A percentile compares a stretch with the other conserved stretches of the same genome.
Conservation (phyloP, 1,284 basidiomycete genomes). For the Phlebopus sp. region DNA sequence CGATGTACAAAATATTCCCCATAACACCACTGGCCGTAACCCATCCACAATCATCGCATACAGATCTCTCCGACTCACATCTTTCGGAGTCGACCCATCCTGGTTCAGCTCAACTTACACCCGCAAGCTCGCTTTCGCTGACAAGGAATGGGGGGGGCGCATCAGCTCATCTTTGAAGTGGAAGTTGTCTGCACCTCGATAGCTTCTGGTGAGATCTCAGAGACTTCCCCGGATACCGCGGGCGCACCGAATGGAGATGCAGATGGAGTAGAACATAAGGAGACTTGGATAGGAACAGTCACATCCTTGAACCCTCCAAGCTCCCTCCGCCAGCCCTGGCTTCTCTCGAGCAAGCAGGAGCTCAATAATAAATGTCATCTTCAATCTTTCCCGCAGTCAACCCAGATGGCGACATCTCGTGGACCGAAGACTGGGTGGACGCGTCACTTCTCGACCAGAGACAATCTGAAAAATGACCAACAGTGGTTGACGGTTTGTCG, state of each 20-base stretch:
- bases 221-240: too few relatives aligned
- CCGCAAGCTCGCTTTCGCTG: slow-evolving; percentile 30
- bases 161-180: slow-evolving; percentile 21
- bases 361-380: too few relatives aligned
- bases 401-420: too few relatives aligned
- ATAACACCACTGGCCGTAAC: slow-evolving; percentile 14
- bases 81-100: slow-evolving; percentile 34
- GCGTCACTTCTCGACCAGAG: too few relatives aligned
- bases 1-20: slow-evolving; percentile 16
- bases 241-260: too few relatives aligned
- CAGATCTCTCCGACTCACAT: slow-evolving; percentile 31
- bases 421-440: too few relatives aligned
- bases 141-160: slow-evolving; percentile 33
- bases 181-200: slow-evolving; percentile 30
- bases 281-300: slow-evolving; percentile 33
- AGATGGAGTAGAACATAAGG: too few relatives aligned
- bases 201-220: too few relatives aligned
- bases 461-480: too few relatives aligned
- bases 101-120: slow-evolving; percentile 36
- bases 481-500: too few relatives aligned
- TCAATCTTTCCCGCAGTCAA: too few relatives aligned
- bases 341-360: slow-evolving; percentile 15
- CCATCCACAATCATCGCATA: slow-evolving; percentile 23
- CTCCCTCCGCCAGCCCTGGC: slow-evolving; percentile 12
- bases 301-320: slow-evolving; percentile 29